Evolutionary conservation across 805 yeast genomes (phyloP).

Genomic region (Yarrowia divulgata): DNA sequence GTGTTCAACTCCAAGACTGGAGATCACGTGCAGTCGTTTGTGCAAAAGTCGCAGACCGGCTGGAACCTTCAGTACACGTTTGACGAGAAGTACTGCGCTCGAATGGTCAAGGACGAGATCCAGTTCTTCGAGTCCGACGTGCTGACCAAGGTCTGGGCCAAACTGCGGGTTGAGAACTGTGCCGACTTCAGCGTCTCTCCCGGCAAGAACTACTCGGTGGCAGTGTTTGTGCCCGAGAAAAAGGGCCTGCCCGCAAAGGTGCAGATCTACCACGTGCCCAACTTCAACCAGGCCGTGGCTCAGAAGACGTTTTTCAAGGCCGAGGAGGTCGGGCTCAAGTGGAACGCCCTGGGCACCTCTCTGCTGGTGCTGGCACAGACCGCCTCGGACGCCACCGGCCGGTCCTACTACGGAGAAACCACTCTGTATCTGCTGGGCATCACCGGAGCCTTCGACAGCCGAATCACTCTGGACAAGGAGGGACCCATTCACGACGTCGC

Average conservation of each 20-base stretch:
- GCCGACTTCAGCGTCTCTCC: constrained; percentile 77
- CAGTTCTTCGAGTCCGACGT: constrained; percentile 68
- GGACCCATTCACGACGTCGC: constrained; percentile 98
- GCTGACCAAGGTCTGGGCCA: constrained; percentile 59
- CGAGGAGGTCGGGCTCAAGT: constrained; percentile 86
- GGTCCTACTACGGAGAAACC: constrained; percentile 96
- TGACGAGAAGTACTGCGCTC: constrained; percentile 76
- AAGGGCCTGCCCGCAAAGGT: constrained; percentile 90
- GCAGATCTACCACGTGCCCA: constrained; percentile 79
- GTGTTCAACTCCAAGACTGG: constrained; percentile 67
- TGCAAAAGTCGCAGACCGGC: constrained; percentile 82
- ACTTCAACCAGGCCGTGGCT: constrained; percentile 77
- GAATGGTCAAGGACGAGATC: constrained; percentile 65
- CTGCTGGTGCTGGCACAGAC: constrained; percentile 91
- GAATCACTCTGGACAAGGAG: constrained; percentile 85
- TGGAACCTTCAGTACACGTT: constrained; percentile 90
- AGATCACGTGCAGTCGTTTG: constrained; percentile 64
- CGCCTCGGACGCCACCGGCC: constrained; percentile 92
- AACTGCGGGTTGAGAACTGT: constrained; percentile 62
- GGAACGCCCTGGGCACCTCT: constrained; percentile 96
- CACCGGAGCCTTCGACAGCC: constrained; percentile 88
- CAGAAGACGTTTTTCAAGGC: constrained; percentile 94
- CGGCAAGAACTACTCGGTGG: constrained; percentile 87
- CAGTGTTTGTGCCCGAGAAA: constrained; percentile 87
- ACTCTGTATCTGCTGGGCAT: constrained; percentile 89